Conservation (phyloP, 2,329 filamentous ascomycete species). For the Rugonectria rugulosa region DNA sequence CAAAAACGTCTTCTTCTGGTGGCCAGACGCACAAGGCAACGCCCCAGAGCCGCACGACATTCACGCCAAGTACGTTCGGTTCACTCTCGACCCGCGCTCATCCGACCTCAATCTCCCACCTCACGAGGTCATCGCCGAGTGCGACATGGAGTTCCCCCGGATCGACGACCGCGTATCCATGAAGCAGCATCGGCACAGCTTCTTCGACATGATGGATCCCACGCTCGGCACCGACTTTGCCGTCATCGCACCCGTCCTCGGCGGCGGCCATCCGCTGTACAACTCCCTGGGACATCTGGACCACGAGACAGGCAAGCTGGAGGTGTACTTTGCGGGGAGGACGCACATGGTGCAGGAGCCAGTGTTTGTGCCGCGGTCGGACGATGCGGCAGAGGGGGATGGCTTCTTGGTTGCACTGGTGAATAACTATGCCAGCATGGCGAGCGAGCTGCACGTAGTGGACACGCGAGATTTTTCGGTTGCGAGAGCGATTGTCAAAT, state of each 20-base stretch:
- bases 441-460: slow-evolving; percentile 4
- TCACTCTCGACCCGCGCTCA: neutral
- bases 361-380: slow-evolving; percentile 11
- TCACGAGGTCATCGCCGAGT: neutral
- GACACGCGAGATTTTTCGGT: slow-evolving; percentile 1
- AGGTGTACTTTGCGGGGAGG: slow-evolving; percentile 4
- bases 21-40: slow-evolving; percentile 3
- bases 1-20: slow-evolving; percentile 19
- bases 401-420: slow-evolving; percentile 6
- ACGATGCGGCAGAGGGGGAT: slow-evolving; percentile 7
- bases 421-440: slow-evolving; percentile 11
- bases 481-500: slow-evolving; percentile 11
- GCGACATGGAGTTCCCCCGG: slow-evolving; percentile 10
- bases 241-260: neutral
- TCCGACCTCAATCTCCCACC: neutral
- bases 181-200: slow-evolving; percentile 2
- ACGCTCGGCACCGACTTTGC: slow-evolving; percentile 1
- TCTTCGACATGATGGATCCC: slow-evolving; percentile 7
- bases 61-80: slow-evolving; percentile 2
- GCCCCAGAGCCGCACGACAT: slow-evolving; percentile 1
- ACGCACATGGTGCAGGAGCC: slow-evolving; percentile 16
- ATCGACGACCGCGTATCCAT: slow-evolving; percentile 7
- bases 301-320: neutral
- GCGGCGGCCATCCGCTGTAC: slow-evolving; percentile 4
- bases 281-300: slow-evolving; percentile 11